Conservation (phyloP, 163 green algal genomes). For the Volvox carteri region DNA sequence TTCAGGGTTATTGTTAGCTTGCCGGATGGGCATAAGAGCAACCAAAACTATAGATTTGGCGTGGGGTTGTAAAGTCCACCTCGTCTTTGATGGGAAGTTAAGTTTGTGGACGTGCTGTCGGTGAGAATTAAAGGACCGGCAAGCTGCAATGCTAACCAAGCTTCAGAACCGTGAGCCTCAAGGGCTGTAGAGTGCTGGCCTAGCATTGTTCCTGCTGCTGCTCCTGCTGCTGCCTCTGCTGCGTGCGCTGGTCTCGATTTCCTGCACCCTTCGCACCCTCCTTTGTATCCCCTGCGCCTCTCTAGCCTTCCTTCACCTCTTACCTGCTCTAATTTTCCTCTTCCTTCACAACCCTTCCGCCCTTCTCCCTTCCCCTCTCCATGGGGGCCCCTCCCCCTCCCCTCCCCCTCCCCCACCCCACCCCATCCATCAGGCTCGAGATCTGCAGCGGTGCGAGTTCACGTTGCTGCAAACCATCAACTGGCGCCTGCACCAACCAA, state of each 20-base stretch:
- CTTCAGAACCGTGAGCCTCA: too few relatives aligned
- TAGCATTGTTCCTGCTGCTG: background rate
- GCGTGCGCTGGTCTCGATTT: background rate
- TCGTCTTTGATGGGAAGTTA: too few relatives aligned
- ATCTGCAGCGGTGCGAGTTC: constrained; percentile 20
- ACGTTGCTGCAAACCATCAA: constrained; percentile 1
- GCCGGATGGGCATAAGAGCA: too few relatives aligned
- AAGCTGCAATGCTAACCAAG: too few relatives aligned
- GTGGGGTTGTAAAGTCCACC: too few relatives aligned
- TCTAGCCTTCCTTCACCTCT: background rate
- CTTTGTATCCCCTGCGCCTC: background rate
- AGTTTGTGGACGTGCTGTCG: too few relatives aligned
- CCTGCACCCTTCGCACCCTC: too few relatives aligned
- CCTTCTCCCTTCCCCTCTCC: background rate
- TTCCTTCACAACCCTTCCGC: background rate
- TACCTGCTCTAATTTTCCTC: background rate
- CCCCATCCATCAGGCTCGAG: background rate
- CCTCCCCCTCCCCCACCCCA: background rate
- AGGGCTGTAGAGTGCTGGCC: too few relatives aligned
- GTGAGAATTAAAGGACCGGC: too few relatives aligned
- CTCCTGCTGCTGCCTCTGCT: background rate
- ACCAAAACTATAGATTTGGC: too few relatives aligned
- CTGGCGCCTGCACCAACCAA: constrained; percentile 16
- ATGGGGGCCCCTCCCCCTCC: background rate
- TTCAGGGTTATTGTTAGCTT: too few relatives aligned